These are phyloP conservation scores for Santalum album DNA, from an alignment of 164 flowering plant genomes.

Conservation along the genomic window DNA sequence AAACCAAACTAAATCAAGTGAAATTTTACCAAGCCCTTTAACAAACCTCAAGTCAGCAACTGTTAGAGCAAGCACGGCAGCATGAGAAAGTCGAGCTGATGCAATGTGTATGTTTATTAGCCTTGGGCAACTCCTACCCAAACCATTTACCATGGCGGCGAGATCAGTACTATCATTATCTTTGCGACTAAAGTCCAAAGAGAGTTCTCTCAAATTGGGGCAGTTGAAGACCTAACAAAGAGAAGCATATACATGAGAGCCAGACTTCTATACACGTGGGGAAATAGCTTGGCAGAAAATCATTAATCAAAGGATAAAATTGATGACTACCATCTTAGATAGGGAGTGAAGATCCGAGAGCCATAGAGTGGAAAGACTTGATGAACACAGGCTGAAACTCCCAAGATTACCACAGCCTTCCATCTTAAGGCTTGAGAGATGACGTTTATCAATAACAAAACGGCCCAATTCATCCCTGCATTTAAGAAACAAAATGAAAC, in stretches of 20 bases:
- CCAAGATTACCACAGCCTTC: conserved; percentile 90
- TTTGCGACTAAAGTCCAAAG: conserved; percentile 67
- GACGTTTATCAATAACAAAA: conserved; percentile 74
- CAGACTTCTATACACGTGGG: background rate
- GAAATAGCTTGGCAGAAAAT: background rate
- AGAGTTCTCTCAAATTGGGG: conserved; percentile 79
- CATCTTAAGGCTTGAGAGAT: conserved; percentile 73
- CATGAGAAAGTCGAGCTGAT: conserved; percentile 63
- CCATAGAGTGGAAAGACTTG: conserved; percentile 79
- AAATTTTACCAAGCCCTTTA: no score
- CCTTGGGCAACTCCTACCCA: conserved; percentile 74
- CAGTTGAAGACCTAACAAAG: conserved; percentile 51
- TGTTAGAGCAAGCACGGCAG: conserved; percentile 74
- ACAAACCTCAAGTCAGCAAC: conserved; percentile 79
- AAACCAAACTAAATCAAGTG: no score
- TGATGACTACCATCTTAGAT: conserved; percentile 64
- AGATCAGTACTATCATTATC: conserved; percentile 83
- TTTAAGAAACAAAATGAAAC: no score
- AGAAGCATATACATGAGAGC: no score
- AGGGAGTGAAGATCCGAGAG: conserved; percentile 78
- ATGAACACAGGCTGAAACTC: conserved; percentile 50
- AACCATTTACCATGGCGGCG: conserved; percentile 39
- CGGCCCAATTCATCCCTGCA: conserved; percentile 89
- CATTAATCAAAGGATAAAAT: no score
- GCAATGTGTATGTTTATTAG: conserved; percentile 84